Conservation (phyloP, 2,329 filamentous ascomycete genomes). For the Tolypocladium capitatum region DNA sequence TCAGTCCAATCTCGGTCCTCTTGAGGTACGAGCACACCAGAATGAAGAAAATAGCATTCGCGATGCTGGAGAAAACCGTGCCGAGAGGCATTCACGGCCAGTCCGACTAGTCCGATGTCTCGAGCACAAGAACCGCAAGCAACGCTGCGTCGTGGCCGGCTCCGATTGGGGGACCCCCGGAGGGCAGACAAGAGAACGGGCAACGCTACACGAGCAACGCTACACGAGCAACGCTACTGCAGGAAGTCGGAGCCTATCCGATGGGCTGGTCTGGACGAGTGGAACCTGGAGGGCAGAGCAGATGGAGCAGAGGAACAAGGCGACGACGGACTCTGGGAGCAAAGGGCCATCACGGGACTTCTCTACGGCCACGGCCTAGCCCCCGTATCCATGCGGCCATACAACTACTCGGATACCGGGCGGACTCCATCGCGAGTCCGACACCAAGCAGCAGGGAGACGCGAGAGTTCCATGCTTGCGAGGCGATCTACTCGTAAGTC, state of each 20-base stretch:
- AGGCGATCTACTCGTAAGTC: too few relatives aligned
- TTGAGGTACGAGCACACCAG: slow-evolving; percentile 17
- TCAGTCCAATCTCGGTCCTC: slow-evolving; percentile 19
- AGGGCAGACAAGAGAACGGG: not conserved
- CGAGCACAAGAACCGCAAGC: too few relatives aligned
- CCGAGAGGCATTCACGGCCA: not conserved
- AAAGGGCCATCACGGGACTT: not conserved
- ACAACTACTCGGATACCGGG: too few relatives aligned
- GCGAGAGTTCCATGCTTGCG: too few relatives aligned
- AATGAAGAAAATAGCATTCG: slow-evolving; percentile 10
- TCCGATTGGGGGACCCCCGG: not conserved
- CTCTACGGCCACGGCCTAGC: not conserved
- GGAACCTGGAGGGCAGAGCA: not conserved
- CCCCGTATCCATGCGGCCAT: not conserved
- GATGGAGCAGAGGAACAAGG: not conserved
- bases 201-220: too few relatives aligned
- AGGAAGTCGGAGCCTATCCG: not conserved
- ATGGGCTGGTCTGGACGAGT: not conserved
- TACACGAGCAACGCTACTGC: too few relatives aligned
- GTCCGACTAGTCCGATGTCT: too few relatives aligned
- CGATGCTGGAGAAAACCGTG: not conserved
- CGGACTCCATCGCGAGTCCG: too few relatives aligned
- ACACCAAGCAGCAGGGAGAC: too few relatives aligned
- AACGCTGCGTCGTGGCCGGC: not conserved
- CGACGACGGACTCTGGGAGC: not conserved